Conservation (phyloP, 139 green algal genomes). For the Ettlia oleoabundans region DNA sequence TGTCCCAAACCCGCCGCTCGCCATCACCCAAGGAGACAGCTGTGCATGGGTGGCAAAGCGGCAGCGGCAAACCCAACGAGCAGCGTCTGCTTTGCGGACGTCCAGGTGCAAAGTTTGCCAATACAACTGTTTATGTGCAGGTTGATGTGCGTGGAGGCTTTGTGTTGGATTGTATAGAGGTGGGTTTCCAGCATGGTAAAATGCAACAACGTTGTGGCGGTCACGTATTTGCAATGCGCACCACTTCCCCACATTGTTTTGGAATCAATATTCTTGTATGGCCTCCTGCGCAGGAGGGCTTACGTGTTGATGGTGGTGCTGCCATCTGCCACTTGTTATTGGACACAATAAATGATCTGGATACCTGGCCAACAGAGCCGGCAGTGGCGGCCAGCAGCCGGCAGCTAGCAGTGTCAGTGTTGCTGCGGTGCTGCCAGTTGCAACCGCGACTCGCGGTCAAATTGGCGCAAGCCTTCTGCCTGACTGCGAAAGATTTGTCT, state of each 20-base stretch:
- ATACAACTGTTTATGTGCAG: too few relatives aligned
- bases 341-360: neutral
- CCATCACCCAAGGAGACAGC: too few relatives aligned
- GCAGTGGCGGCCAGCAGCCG: neutral
- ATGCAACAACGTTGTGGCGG: too few relatives aligned
- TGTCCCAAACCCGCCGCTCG: too few relatives aligned
- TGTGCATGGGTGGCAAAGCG: too few relatives aligned
- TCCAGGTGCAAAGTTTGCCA: too few relatives aligned
- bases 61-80: too few relatives aligned
- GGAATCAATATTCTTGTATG: neutral
- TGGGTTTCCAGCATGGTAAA: neutral
- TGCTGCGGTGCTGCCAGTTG: conserved; percentile 7
- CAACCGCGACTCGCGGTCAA: conserved; percentile 26
- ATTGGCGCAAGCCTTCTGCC: neutral
- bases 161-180: neutral
- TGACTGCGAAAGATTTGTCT: neutral
- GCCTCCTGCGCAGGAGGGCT: neutral
- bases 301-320: neutral
- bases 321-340: conserved; percentile 7
- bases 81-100: too few relatives aligned
- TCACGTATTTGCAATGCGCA: too few relatives aligned
- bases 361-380: neutral
- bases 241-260: too few relatives aligned
- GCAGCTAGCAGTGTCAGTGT: neutral
- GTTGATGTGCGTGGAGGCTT: too few relatives aligned